Evolutionary conservation across 345 rosid genomes (phyloP), one percentile per base, ranked within the genome.

Genomic region (Eucalyptus tenuipes): DNA sequence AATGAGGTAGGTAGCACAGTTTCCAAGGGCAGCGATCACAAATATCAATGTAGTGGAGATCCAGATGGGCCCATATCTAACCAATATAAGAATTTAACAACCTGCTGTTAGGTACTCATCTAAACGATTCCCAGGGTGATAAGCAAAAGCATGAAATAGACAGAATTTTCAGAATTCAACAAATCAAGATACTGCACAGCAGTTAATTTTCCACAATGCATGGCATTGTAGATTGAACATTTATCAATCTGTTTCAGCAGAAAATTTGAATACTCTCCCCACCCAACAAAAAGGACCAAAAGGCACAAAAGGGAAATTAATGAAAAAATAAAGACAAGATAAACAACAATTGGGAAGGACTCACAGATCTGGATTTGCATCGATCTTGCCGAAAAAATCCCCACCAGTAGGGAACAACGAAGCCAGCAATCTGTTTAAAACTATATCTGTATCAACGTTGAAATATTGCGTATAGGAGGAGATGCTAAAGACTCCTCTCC

Each of bases 341-440:
- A 31, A n/a, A 57, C 11, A 31, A 86, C 13, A 48, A 37, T 8
- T 22, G 47, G 45, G 88, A 75, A 86, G 86, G 88, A 94, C 99
- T 98, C 92, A 97, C 99, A 98, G 91, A 92, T 97, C 99, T 85
- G 99, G 99, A 89, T 98, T 97, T 49, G 99, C 98, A 90, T 96
- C 96, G 47, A 95, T 97, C 93, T 97, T 98, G 94, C 90, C 92
- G 94, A 94, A 98, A 92, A 98, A 98, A 91, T 96, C 96, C 22
- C 96, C 99, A 89, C 91, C 91, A 14, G 89, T 87, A n/a, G 99
- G 99, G 90, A 92, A 92, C 71, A 98, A 89, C 8, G 99, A 97
- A 91, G 96, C 95, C 91, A 95, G 89, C 93, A 97, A 86, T 93
- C 99, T 94, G 93, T 95, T 96, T 87, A 95, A 15, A 55, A 98